phyloP scores from a whole-genome alignment of 306 rosid genomes.

The Crataegus laevigata region DNA sequence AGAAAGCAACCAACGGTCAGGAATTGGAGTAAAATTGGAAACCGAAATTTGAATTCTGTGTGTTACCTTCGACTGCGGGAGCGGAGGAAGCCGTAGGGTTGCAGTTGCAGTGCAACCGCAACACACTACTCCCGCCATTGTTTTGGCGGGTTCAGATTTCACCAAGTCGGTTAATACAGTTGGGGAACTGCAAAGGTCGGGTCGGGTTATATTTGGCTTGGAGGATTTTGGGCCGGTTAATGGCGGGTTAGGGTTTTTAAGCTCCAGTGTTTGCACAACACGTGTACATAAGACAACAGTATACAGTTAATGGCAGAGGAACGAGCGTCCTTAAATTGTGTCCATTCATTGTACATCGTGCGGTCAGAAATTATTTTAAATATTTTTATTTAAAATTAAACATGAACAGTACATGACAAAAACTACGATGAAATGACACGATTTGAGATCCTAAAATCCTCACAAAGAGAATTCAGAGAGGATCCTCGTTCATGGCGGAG shows the following conservation, averaged over 20 bases:
- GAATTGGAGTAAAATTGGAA: background rate
- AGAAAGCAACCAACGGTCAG: background rate
- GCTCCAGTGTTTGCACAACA: background rate
- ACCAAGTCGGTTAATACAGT: background rate
- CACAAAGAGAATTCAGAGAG: no score
- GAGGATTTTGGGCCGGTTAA: background rate
- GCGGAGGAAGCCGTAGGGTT: background rate
- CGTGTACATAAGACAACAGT: background rate
- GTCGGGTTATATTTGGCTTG: background rate
- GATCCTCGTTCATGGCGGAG: no score
- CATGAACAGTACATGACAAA: no score
- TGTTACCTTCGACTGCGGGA: background rate
- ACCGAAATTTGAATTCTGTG: background rate
- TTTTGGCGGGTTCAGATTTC: background rate
- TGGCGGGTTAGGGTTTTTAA: no score
- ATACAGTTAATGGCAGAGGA: background rate
- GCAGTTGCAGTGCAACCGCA: background rate
- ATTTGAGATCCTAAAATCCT: no score
- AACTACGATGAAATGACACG: no score
- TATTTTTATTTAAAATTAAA: no score
- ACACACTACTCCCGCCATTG: conserved; percentile 18
- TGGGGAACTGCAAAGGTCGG: background rate
- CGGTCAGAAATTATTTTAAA: no score
- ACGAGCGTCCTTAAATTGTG: no score
- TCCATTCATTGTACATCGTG: no score